These are phyloP conservation scores for Adansonia digitata DNA, from an alignment of 345 rosid species.

Conservation along the genomic window DNA sequence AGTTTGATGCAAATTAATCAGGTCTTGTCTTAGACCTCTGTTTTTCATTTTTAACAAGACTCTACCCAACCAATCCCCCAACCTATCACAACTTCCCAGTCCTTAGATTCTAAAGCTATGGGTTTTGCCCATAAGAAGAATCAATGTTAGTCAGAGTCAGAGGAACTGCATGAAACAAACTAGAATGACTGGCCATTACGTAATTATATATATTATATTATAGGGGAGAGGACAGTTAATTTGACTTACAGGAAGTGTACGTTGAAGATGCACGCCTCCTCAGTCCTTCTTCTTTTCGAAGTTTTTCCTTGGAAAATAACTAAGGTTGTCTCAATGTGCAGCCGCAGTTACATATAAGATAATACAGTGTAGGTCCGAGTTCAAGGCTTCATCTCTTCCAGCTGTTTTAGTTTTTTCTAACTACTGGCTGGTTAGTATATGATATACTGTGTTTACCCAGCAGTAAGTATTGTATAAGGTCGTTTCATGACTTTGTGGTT, in stretches of 20 bases:
- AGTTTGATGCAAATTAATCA: neutral
- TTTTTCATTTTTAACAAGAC: neutral
- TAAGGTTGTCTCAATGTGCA: neutral
- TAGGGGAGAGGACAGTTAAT: neutral
- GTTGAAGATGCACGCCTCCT: neutral
- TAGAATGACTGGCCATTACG: neutral
- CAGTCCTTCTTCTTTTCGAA: neutral
- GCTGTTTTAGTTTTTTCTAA: neutral
- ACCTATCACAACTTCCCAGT: neutral
- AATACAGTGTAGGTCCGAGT: neutral
- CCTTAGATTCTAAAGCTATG: conserved; percentile 1
- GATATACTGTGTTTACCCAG: neutral
- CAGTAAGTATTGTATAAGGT: neutral
- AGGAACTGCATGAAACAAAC: neutral
- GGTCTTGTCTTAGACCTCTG: neutral
- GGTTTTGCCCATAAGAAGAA: neutral
- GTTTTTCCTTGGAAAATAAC: neutral
- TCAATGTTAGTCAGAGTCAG: neutral
- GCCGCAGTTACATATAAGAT: neutral
- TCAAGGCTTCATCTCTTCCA: neutral
- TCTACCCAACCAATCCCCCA: neutral
- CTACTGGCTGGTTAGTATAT: neutral
- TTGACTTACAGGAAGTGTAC: neutral
- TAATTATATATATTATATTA: too few relatives aligned
- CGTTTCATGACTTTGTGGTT: neutral